These are phyloP conservation scores for Aspergillus neoniger DNA, from an alignment of 2,329 filamentous ascomycete species.

Conservation along the genomic window DNA sequence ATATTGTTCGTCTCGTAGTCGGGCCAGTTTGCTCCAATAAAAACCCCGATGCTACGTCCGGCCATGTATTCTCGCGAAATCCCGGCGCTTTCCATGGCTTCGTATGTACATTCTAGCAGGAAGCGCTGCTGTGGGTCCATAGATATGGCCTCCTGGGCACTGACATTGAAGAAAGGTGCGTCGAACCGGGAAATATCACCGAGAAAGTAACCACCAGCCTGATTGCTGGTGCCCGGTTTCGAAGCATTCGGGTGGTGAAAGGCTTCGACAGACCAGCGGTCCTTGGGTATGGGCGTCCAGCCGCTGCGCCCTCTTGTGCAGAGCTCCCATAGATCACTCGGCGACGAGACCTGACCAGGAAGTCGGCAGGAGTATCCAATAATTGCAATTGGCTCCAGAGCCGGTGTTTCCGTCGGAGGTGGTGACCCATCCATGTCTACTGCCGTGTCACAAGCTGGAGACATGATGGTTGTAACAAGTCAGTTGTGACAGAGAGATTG, in stretches of 20 bases:
- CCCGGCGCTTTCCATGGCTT: conserved; percentile 27
- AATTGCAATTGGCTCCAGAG: too few relatives aligned
- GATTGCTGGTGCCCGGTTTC: not conserved
- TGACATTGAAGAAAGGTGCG: conserved; percentile 32
- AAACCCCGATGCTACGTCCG: conserved; percentile 24
- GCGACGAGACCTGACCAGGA: too few relatives aligned
- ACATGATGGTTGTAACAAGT: too few relatives aligned
- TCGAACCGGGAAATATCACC: conserved; percentile 28
- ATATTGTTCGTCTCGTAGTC: conserved; percentile 25
- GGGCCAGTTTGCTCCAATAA: conserved; percentile 22
- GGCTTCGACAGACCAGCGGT: not conserved
- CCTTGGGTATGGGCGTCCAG: not conserved
- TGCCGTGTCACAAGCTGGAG: too few relatives aligned
- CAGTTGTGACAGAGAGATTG: too few relatives aligned
- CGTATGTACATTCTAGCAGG: conserved; percentile 24
- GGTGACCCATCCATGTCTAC: too few relatives aligned
- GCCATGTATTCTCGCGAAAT: conserved; percentile 20
- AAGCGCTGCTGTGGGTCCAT: conserved; percentile 23
- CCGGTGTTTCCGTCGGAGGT: too few relatives aligned
- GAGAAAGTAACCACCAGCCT: conserved; percentile 20
- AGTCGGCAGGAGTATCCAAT: too few relatives aligned
- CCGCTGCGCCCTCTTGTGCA: conserved; percentile 2
- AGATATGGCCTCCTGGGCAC: conserved; percentile 13
- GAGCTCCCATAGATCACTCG: too few relatives aligned
- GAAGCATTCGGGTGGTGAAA: not conserved